phyloP scores from a whole-genome alignment of 805 yeast species.

The Maudiozyma serrabonitensis region DNA sequence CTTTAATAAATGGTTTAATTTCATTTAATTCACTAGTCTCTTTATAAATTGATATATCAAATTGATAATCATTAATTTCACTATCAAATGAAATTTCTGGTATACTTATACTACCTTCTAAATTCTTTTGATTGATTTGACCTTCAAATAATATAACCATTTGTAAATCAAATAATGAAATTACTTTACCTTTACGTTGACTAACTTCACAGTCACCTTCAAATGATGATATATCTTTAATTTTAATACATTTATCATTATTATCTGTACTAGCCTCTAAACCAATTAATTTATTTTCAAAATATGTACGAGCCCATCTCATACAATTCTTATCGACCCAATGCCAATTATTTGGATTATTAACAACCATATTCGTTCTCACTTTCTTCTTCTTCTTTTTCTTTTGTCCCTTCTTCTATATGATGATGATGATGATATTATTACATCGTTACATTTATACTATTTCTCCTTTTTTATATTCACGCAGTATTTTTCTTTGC shows the following conservation, averaged over 20 bases:
- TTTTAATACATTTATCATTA: slow-evolving; percentile 24
- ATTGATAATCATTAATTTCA: slow-evolving; percentile 76
- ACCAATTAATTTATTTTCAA: slow-evolving; percentile 50
- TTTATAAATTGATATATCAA: slow-evolving; percentile 56
- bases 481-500: no score
- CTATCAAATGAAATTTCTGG: slow-evolving; percentile 96
- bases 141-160: slow-evolving; percentile 54
- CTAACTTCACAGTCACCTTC: slow-evolving; percentile 97
- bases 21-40: slow-evolving; percentile 42
- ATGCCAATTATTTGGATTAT: slow-evolving; percentile 98
- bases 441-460: not conserved
- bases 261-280: slow-evolving; percentile 27
- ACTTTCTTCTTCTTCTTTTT: not conserved
- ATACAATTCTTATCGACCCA: slow-evolving; percentile 98
- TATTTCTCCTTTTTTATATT: no score
- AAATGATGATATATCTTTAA: slow-evolving; percentile 34
- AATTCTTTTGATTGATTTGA: slow-evolving; percentile 31
- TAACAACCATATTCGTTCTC: slow-evolving; percentile 65
- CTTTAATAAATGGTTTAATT: slow-evolving; percentile 44
- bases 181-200: slow-evolving; percentile 94
- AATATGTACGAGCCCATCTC: slow-evolving; percentile 78
- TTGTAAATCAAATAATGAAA: slow-evolving; percentile 77
- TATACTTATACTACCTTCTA: slow-evolving; percentile 63
- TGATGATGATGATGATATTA: no score
- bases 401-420: not conserved